Conservation (phyloP, 805 yeast genomes). For the Schizosaccharomyces pombe region DNA sequence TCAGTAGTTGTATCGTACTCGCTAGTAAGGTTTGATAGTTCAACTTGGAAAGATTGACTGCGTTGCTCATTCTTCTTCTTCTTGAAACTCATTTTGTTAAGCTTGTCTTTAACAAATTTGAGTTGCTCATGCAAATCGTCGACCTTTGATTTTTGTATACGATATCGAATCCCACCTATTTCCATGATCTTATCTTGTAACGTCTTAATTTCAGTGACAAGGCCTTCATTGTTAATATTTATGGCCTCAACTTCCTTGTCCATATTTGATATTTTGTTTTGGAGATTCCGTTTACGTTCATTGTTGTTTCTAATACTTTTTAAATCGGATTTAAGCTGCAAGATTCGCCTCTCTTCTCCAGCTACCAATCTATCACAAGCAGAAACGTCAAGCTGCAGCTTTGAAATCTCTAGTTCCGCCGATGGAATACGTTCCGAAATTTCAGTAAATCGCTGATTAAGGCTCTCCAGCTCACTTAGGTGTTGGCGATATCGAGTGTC, state of each 20-base stretch:
- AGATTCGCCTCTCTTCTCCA: no score
- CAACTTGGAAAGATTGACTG: conserved; percentile 28
- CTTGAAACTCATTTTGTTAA: conserved; percentile 32
- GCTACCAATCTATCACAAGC: no score
- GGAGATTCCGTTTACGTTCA: conserved; percentile 10
- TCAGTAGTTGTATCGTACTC: conserved; percentile 22
- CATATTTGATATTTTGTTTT: conserved; percentile 5
- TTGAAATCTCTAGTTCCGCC: conserved; percentile 20
- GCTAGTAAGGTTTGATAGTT: conserved; percentile 22
- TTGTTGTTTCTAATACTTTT: no score
- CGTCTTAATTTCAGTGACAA: conserved; percentile 31
- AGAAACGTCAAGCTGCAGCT: conserved; percentile 33
- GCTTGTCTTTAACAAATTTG: conserved; percentile 22
- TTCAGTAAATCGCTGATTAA: not conserved
- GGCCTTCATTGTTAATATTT: conserved; percentile 29
- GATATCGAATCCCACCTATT: conserved; percentile 71
- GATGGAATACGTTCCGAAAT: not conserved
- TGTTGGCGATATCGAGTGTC: not conserved
- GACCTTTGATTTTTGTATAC: conserved; percentile 60
- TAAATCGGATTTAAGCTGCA: no score
- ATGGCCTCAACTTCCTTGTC: conserved; percentile 23
- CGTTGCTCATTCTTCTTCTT: conserved; percentile 42
- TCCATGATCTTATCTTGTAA: conserved; percentile 64
- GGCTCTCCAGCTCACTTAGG: not conserved
- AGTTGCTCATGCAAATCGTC: conserved; percentile 43